Conservation (phyloP, 164 flowering plant species). For the Umbilicus rupestris region DNA sequence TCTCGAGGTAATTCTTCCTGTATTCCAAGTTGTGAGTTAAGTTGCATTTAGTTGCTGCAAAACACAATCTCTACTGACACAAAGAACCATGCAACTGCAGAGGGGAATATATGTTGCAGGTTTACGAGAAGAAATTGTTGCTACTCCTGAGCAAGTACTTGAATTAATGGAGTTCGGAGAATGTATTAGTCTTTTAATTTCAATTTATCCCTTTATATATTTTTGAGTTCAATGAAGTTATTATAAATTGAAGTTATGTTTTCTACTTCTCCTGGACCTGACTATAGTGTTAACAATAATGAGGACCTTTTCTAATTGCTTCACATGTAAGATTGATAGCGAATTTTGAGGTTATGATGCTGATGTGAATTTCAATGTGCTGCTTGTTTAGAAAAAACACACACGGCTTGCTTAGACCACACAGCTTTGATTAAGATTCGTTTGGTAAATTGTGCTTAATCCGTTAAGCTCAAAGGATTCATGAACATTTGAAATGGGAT, state of each 20-base stretch:
- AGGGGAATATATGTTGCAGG: conserved; percentile 97
- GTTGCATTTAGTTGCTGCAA: neutral
- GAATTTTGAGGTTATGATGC: no score
- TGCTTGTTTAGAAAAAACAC: no score
- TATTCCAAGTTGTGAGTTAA: neutral
- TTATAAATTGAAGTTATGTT: neutral
- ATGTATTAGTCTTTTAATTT: conserved; percentile 27
- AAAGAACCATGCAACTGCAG: conserved; percentile 22
- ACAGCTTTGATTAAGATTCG: no score
- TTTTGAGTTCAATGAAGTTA: neutral
- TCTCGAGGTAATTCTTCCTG: conserved; percentile 46
- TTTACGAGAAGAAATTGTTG: conserved; percentile 90
- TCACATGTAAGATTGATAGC: no score
- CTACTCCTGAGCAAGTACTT: conserved; percentile 82
- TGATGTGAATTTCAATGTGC: no score
- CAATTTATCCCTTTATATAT: neutral
- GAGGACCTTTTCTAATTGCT: no score
- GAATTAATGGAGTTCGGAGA: conserved; percentile 89
- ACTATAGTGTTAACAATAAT: neutral
- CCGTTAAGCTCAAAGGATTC: no score
- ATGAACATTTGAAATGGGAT: no score
- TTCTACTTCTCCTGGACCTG: neutral
- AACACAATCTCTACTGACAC: neutral
- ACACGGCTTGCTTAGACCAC: no score
- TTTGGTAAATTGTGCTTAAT: no score